Conservation (phyloP, 768 basidiomycete genomes). For the Leucogyrophana mollusca region DNA sequence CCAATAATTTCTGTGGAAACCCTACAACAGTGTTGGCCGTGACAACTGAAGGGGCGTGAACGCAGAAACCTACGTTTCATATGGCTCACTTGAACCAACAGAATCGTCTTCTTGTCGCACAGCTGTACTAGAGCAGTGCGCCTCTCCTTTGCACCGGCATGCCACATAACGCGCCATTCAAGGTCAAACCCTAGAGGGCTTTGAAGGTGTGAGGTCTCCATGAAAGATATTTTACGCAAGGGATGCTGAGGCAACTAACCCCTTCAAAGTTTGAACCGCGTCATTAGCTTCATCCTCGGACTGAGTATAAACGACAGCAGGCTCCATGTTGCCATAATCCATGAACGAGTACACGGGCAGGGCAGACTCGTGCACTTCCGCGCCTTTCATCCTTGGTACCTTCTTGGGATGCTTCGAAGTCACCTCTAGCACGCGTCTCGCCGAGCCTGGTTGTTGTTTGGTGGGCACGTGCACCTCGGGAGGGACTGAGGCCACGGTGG, state of each 20-base stretch:
- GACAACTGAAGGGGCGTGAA: neutral
- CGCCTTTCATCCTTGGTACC: neutral
- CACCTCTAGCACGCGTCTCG: too few relatives aligned
- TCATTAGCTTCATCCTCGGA: conserved; percentile 42
- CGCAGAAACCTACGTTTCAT: conserved; percentile 38
- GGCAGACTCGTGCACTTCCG: neutral
- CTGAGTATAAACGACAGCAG: conserved; percentile 38
- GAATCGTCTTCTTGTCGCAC: conserved; percentile 38
- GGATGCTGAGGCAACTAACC: conserved; percentile 24
- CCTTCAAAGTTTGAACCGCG: conserved; percentile 34
- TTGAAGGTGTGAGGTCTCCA: too few relatives aligned
- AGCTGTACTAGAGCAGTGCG: conserved; percentile 47
- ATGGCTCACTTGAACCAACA: conserved; percentile 46
- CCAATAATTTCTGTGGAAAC: conserved; percentile 44
- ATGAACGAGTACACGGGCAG: conserved; percentile 38
- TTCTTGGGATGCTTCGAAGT: conserved; percentile 3
- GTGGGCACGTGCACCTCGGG: too few relatives aligned
- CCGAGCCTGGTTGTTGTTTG: too few relatives aligned
- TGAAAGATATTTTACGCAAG: neutral
- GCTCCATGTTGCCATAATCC: conserved; percentile 25
- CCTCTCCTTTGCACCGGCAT: conserved; percentile 29
- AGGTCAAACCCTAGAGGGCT: conserved; percentile 49
- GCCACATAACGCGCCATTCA: conserved; percentile 43
- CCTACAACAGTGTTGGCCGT: conserved; percentile 21
- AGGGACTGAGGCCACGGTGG: too few relatives aligned